Percentiles rank a stretch among this genome's conserved stretches.
Evolutionary conservation across 73 alveolate species (phyloP).

Genomic region (Stentor coeruleus): DNA sequence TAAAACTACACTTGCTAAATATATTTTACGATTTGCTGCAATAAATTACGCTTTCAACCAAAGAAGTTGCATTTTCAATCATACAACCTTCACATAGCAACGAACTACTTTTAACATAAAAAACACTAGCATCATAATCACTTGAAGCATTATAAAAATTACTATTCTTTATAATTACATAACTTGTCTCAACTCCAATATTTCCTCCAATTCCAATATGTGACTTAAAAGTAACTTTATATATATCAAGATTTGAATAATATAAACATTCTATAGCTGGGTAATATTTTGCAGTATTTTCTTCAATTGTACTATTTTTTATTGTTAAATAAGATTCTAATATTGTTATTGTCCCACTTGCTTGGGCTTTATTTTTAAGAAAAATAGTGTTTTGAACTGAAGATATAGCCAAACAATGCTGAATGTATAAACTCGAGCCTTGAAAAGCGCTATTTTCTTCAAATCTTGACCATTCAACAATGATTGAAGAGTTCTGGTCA

Average conservation of each 20-base stretch:
- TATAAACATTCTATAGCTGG: neutral
- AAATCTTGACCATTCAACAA: neutral
- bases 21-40: neutral
- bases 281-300: neutral
- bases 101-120: neutral
- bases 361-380: neutral
- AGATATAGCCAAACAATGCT: too few relatives aligned
- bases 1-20: neutral
- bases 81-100: neutral
- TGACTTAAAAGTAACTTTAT: neutral
- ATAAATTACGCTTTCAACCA: neutral
- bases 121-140: neutral
- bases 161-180: neutral
- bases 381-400: neutral
- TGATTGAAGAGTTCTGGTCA: neutral
- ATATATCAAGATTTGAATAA: neutral
- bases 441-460: neutral
- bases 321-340: neutral
- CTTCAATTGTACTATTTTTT: neutral
- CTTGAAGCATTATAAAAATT: too few relatives aligned
- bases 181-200: neutral
- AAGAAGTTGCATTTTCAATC: neutral
- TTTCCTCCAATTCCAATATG: neutral
- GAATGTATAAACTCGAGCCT: neutral
- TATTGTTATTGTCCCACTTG: neutral